Conservation (phyloP, 805 yeast genomes). For the Kregervanrija pseudodelftensis region DNA sequence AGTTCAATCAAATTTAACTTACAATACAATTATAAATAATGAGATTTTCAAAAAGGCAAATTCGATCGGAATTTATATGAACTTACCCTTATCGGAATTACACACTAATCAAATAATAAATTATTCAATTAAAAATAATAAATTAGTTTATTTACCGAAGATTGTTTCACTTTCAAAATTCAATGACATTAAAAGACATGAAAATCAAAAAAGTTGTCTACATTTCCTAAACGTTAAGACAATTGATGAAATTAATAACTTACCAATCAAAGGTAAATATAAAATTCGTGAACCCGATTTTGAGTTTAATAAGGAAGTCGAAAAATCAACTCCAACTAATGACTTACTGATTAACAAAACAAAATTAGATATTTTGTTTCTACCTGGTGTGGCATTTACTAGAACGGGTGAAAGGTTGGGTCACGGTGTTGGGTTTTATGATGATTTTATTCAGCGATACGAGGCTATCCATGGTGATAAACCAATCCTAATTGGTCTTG, state of each 20-base stretch:
- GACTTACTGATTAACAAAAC: slow-evolving; percentile 14
- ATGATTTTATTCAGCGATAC: slow-evolving; percentile 58
- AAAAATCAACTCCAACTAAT: slow-evolving; percentile 4
- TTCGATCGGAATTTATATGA: slow-evolving; percentile 63
- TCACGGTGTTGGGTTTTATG: slow-evolving; percentile 92
- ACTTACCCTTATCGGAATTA: slow-evolving; percentile 67
- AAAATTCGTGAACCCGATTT: slow-evolving; percentile 58
- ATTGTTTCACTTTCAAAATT: slow-evolving; percentile 25
- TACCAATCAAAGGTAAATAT: slow-evolving; percentile 65
- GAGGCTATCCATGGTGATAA: slow-evolving; percentile 22
- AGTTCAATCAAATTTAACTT: slow-evolving; percentile 2
- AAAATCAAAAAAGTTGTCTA: slow-evolving; percentile 37
- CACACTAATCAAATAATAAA: slow-evolving; percentile 50
- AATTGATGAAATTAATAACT: slow-evolving; percentile 33
- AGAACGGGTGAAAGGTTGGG: slow-evolving; percentile 51
- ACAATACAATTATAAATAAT: slow-evolving; percentile 1
- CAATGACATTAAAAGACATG: slow-evolving; percentile 17
- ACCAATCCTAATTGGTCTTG: slow-evolving; percentile 55
- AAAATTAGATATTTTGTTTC: slow-evolving; percentile 57
- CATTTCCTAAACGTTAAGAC: slow-evolving; percentile 47
- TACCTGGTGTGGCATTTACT: slow-evolving; percentile 86
- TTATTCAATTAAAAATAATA: slow-evolving; percentile 39
- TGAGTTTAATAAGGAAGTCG: slow-evolving; percentile 6
- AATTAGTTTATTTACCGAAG: slow-evolving; percentile 53
- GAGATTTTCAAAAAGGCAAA: slow-evolving; percentile 36